These are phyloP conservation scores for Ustilago xerochloae DNA, from an alignment of 1,284 basidiomycete genomes.

Conservation along the genomic window DNA sequence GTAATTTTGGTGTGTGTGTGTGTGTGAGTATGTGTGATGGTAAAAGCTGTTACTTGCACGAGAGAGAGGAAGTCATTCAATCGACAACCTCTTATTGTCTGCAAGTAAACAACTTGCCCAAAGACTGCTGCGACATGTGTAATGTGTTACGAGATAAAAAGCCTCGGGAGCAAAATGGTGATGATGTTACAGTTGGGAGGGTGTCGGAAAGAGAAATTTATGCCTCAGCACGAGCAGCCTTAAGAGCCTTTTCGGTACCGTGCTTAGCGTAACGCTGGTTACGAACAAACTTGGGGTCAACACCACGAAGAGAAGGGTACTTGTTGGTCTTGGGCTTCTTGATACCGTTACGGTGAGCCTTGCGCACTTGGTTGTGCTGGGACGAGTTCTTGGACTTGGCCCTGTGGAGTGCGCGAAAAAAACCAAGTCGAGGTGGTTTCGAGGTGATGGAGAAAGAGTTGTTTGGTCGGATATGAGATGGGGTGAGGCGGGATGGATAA, in stretches of 20 bases:
- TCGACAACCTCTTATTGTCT: no score
- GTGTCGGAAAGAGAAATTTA: constrained; percentile 20
- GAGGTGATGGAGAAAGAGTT: not conserved
- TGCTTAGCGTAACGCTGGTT: constrained; percentile 81
- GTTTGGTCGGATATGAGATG: not conserved
- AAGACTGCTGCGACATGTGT: no score
- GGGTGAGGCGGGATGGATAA: not conserved
- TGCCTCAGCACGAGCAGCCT: constrained; percentile 53
- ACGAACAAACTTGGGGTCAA: constrained; percentile 88
- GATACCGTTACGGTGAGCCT: constrained; percentile 91
- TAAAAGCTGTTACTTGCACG: no score
- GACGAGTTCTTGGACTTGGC: constrained; percentile 67
- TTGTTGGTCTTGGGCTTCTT: constrained; percentile 74
- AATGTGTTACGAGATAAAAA: no score
- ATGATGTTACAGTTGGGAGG: constrained; percentile 20
- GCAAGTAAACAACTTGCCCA: no score
- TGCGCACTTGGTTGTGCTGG: constrained; percentile 73
- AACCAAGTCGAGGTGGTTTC: not conserved
- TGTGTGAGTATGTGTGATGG: not conserved
- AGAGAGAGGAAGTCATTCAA: no score
- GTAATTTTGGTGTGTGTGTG: not conserved
- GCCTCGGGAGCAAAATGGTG: no score
- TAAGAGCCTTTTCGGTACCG: constrained; percentile 77
- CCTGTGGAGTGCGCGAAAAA: constrained; percentile 29
- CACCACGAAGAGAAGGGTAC: constrained; percentile 89